A percentile compares a stretch with the other conserved stretches of the same genome.
Evolutionary conservation across 2,329 filamentous ascomycete species (phyloP).

Genomic region (Dichotomopilus funicola): DNA sequence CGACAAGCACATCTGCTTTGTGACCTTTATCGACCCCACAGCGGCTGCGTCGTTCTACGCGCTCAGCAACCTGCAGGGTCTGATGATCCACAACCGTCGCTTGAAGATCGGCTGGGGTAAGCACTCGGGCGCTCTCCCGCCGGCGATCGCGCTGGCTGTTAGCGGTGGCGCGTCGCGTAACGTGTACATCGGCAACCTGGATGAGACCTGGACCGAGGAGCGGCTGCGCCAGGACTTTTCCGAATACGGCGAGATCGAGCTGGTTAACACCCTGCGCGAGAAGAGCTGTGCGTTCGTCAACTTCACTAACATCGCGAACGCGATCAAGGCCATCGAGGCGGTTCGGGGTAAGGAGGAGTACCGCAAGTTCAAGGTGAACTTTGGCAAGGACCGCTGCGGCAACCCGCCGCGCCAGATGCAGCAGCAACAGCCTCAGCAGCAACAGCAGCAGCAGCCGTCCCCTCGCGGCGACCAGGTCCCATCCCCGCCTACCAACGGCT

Average conservation of each 20-base stretch:
- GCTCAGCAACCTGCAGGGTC: constrained; percentile 89
- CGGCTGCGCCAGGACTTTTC: constrained; percentile 93
- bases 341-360: constrained; percentile 94
- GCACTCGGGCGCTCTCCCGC: constrained; percentile 91
- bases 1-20: constrained; percentile 99
- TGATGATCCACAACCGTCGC: constrained; percentile 98
- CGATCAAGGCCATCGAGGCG: constrained; percentile 98
- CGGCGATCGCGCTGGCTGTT: constrained; percentile 91
- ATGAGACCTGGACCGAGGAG: constrained; percentile 96
- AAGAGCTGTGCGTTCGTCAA: constrained; percentile 99
- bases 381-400: constrained; percentile 96
- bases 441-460: constrained; percentile 37
- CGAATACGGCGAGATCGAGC: constrained; percentile 94
- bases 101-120: constrained; percentile 99
- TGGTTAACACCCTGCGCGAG: constrained; percentile 92
- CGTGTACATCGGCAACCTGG: constrained; percentile 95
- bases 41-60: constrained; percentile 97
- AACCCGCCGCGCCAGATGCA: constrained; percentile 88
- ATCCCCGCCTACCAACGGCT: constrained; percentile 53
- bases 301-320: constrained; percentile 99
- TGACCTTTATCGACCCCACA: constrained; percentile 98
- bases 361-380: constrained; percentile 98
- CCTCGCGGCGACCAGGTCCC: constrained; percentile 57
- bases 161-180: constrained; percentile 97
- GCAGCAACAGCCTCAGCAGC: constrained; percentile 40